Evolutionary conservation across 768 basidiomycete genomes (phyloP).

Genomic region (Amanita molliuscula): DNA sequence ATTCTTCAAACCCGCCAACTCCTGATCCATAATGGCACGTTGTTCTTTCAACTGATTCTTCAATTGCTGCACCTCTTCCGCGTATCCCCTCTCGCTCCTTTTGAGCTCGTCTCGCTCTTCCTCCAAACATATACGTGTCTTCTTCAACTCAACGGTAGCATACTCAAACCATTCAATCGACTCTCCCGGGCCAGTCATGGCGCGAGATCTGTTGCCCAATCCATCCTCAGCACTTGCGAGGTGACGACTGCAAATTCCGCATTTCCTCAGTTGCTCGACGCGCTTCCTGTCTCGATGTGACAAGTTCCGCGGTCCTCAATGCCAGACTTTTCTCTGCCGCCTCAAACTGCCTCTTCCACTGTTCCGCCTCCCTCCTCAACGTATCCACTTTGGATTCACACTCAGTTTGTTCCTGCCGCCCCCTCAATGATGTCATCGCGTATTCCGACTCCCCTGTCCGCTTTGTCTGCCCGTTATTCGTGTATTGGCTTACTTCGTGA

Average conservation of each 20-base stretch:
- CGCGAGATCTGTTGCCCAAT: not conserved
- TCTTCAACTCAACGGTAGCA: not conserved
- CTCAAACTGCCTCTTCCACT: slow-evolving; percentile 9
- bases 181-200: not conserved
- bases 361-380: slow-evolving; percentile 10
- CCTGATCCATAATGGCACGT: not conserved
- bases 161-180: not conserved
- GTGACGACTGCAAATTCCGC: not conserved
- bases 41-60: not conserved
- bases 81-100: not conserved
- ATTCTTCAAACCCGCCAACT: not conserved
- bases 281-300: not conserved
- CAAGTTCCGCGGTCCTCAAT: not conserved
- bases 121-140: not conserved
- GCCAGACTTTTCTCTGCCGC: slow-evolving; percentile 9
- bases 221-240: not conserved
- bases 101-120: not conserved
- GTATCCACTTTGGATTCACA: not conserved
- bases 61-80: not conserved
- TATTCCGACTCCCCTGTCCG: not conserved
- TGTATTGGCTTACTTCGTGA: not conserved
- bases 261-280: not conserved
- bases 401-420: not conserved
- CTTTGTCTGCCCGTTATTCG: not conserved
- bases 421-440: not conserved